Evolutionary conservation across 2,329 filamentous ascomycete genomes (phyloP).

Genomic region (Davidsoniella australis): DNA sequence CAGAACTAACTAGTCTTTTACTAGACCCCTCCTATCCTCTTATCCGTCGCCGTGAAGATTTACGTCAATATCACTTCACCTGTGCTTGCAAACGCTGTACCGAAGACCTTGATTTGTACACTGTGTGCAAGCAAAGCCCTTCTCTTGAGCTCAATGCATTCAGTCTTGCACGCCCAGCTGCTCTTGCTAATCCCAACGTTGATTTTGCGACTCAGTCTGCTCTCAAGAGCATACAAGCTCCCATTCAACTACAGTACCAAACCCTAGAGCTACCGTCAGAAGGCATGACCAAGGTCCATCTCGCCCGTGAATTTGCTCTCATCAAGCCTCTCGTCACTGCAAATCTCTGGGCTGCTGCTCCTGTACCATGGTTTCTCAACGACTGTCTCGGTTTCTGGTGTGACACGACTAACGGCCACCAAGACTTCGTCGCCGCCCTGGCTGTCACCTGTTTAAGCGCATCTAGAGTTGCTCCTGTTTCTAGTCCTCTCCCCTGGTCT

Average conservation of each 20-base stretch:
- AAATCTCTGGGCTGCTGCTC: slow-evolving; percentile 12
- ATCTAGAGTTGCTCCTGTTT: slow-evolving; percentile 31
- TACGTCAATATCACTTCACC: slow-evolving; percentile 34
- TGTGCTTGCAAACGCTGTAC: slow-evolving; percentile 34
- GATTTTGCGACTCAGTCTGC: slow-evolving; percentile 7
- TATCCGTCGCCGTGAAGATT: slow-evolving; percentile 24
- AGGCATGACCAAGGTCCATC: slow-evolving; percentile 14
- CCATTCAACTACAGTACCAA: slow-evolving; percentile 5
- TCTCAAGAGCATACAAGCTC: slow-evolving; percentile 4
- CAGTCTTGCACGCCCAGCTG: slow-evolving; percentile 17
- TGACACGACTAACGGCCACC: background rate
- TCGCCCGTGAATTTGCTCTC: slow-evolving; percentile 21
- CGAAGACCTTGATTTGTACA: slow-evolving; percentile 35
- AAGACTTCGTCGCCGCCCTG: slow-evolving; percentile 21
- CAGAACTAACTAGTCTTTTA: background rate
- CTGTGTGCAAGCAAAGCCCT: slow-evolving; percentile 28
- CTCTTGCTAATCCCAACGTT: slow-evolving; percentile 8
- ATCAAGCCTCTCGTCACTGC: slow-evolving; percentile 22
- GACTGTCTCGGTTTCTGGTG: slow-evolving; percentile 13
- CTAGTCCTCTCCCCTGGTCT: slow-evolving; percentile 32
- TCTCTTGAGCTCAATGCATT: slow-evolving; percentile 26
- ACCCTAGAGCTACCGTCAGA: background rate
- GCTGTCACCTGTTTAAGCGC: slow-evolving; percentile 31
- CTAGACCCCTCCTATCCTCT: slow-evolving; percentile 32
- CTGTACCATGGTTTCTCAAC: slow-evolving; percentile 11